Conservation (phyloP, 2,329 filamentous ascomycete species). For the Apiospora phragmitis region DNA sequence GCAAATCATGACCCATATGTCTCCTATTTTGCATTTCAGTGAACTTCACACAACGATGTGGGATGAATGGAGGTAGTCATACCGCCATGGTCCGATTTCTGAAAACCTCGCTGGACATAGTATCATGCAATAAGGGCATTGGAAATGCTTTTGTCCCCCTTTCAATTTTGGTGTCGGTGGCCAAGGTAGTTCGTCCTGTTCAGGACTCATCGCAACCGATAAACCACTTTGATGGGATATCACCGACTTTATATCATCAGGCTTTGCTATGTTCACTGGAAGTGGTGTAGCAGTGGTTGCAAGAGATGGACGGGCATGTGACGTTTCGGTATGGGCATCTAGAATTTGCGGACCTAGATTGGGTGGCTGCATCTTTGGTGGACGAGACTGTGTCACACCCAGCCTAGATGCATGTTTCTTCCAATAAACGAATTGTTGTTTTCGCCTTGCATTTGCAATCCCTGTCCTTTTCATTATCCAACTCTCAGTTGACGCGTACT, state of each 20-base stretch:
- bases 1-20: constrained; percentile 21
- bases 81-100: too few species aligned
- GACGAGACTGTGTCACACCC: not conserved
- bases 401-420: not conserved
- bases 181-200: not conserved
- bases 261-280: not conserved
- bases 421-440: not conserved
- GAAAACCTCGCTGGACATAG: constrained; percentile 18
- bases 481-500: not conserved
- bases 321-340: not conserved
- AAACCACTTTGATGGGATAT: not conserved
- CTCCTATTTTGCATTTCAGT: too few species aligned
- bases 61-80: too few species aligned
- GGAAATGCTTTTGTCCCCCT: constrained; percentile 12
- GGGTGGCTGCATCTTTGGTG: not conserved
- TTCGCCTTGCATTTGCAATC: not conserved
- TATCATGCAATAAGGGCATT: constrained; percentile 18
- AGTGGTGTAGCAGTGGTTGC: not conserved
- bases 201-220: not conserved
- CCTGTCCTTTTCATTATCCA: not conserved
- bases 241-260: not conserved
- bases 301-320: not conserved
- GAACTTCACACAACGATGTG: too few species aligned
- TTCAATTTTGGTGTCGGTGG: not conserved
- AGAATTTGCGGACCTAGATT: too few species aligned